phyloP scores from a whole-genome alignment of 805 yeast species.

The Komagataella kurtzmanii region DNA sequence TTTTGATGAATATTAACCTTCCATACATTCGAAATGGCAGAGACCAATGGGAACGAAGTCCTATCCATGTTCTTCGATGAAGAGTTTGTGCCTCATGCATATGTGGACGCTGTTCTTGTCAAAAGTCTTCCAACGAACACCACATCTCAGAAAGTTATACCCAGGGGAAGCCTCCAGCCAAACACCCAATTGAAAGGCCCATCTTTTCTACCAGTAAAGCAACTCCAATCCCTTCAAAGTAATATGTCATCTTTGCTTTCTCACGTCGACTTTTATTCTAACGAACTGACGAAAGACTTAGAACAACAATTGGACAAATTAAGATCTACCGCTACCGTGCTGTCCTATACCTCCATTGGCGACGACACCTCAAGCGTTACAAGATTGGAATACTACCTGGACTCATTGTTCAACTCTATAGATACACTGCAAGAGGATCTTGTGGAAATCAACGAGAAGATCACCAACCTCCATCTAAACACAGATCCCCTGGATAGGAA shows the following conservation, averaged over 20 bases:
- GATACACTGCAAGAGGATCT: slow-evolving; percentile 40
- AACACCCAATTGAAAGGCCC: neutral
- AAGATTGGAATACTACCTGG: slow-evolving; percentile 53
- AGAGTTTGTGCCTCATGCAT: slow-evolving; percentile 50
- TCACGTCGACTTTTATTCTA: slow-evolving; percentile 50
- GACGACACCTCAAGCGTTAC: slow-evolving; percentile 26
- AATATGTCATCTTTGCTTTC: slow-evolving; percentile 37
- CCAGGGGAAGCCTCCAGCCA: neutral
- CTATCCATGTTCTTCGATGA: slow-evolving; percentile 58
- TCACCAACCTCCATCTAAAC: slow-evolving; percentile 5
- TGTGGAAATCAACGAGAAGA: slow-evolving; percentile 13
- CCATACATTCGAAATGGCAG: neutral
- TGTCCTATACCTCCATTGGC: slow-evolving; percentile 18
- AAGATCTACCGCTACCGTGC: slow-evolving; percentile 35
- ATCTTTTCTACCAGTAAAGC: slow-evolving; percentile 3
- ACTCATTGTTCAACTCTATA: slow-evolving; percentile 44
- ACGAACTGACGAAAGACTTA: slow-evolving; percentile 40
- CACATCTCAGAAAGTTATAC: neutral
- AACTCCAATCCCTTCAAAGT: slow-evolving; percentile 27
- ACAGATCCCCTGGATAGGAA: slow-evolving; percentile 6
- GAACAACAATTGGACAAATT: slow-evolving; percentile 34
- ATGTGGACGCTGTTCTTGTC: slow-evolving; percentile 38
- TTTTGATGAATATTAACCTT: neutral
- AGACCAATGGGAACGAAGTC: slow-evolving; percentile 17
- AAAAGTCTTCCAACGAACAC: neutral